Evolutionary conservation across 495 filamentous ascomycete genomes (phyloP).

Genomic region (Baudoinia panamericana): DNA sequence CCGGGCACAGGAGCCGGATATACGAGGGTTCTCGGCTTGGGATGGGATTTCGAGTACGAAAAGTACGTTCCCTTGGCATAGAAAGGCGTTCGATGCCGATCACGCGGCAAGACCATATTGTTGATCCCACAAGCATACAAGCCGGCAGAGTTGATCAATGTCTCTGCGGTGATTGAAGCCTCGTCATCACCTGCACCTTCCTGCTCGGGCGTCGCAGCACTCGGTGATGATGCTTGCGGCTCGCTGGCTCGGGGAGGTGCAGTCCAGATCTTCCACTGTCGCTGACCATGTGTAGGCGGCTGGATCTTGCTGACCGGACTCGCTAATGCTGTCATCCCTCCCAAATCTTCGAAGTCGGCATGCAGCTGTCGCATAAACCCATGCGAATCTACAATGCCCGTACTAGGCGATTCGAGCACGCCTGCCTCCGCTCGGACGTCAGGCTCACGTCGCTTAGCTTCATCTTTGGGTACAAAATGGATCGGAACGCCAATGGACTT

Average conservation of each 20-base stretch:
- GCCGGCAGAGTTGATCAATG: constrained; percentile 75
- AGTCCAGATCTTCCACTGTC: constrained; percentile 45
- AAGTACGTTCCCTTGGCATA: constrained; percentile 97
- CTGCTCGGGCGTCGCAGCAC: constrained; percentile 5
- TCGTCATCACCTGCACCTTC: constrained; percentile 32
- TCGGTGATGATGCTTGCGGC: constrained; percentile 12
- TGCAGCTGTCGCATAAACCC: constrained; percentile 66
- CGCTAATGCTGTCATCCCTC: constrained; percentile 57
- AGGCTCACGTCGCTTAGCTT: constrained; percentile 56
- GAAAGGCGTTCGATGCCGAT: constrained; percentile 45
- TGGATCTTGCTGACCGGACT: constrained; percentile 48
- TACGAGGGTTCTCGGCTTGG: constrained; percentile 59
- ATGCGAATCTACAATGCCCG: constrained; percentile 86
- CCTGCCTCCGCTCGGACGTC: constrained; percentile 55
- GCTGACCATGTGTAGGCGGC: constrained; percentile 34
- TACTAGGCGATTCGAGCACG: constrained; percentile 67
- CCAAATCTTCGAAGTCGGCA: constrained; percentile 60
- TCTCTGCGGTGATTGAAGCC: constrained; percentile 54
- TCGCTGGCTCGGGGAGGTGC: constrained; percentile 31
- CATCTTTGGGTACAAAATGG: constrained; percentile 46
- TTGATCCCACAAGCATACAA: constrained; percentile 61
- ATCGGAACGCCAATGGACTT: constrained; percentile 57
- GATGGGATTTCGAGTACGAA: constrained; percentile 55
- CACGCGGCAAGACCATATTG: constrained; percentile 63
- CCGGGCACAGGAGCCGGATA: constrained; percentile 78